A percentile compares a stretch with the other conserved stretches of the same genome.
These are phyloP conservation scores for Letharia columbiana DNA, from an alignment of 495 filamentous ascomycete genomes.

Conservation along the genomic window DNA sequence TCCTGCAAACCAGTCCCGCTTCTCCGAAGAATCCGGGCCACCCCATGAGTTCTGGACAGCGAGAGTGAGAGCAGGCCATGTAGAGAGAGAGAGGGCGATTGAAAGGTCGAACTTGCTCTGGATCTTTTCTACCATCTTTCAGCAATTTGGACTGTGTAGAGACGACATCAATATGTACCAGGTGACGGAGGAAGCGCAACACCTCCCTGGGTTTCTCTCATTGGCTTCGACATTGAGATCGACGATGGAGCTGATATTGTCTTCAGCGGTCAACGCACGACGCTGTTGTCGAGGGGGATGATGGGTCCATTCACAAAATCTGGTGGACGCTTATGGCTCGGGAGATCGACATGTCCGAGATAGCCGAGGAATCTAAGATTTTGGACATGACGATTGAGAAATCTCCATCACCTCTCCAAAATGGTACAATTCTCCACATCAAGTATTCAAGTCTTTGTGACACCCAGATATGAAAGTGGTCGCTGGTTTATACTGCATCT, in stretches of 20 bases:
- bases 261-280: background rate
- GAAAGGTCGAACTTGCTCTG: constrained; percentile 64
- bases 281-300: background rate
- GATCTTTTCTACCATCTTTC: constrained; percentile 26
- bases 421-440: too few species aligned
- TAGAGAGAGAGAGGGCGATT: constrained; percentile 67
- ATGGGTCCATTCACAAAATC: background rate
- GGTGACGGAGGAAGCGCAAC: constrained; percentile 25
- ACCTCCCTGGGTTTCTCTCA: constrained; percentile 14
- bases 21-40: constrained; percentile 72
- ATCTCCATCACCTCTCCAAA: too few species aligned
- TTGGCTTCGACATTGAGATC: background rate
- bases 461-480: background rate
- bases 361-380: background rate
- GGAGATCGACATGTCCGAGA: constrained; percentile 11
- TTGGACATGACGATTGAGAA: background rate
- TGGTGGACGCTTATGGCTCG: background rate
- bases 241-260: constrained; percentile 1
- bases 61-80: constrained; percentile 78
- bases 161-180: constrained; percentile 7
- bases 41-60: constrained; percentile 86
- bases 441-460: too few species aligned
- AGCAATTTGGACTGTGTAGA: constrained; percentile 6
- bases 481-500: background rate
- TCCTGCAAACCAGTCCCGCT: constrained; percentile 94